Evolutionary conservation across 768 basidiomycete species (phyloP), one percentile per base, ranked within the genome.

Genomic region (Boletus rubroflammeus): DNA sequence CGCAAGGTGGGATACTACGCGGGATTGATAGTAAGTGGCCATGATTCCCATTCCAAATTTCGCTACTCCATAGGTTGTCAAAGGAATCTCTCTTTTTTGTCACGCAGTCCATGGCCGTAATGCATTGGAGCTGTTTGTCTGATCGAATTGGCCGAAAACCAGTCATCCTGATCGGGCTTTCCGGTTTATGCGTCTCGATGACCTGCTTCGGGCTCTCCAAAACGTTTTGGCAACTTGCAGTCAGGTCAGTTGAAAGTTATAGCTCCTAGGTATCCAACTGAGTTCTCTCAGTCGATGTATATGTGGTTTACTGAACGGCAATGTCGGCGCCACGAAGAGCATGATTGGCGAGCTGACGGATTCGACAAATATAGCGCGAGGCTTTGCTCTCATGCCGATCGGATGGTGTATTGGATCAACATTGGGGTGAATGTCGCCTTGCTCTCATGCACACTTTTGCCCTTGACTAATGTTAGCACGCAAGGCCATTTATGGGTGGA

Each of bases 21-120:
- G 40, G 88, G 86, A 6, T 56, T 88, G 14, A 76, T 90, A 75
- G 87, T 88, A 53, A 6, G 59, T 63, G 31, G 3, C 6, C 6
- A 23, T 14, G 13, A 15, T 42, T 34, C 21, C 31, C 13, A 11
- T 36, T 14, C 35, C 5, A 38, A 10, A 3, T 17, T 13, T 21
- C 28, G 10, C 8, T 8, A 23, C 57, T 17, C 17, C 29, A 59
- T 51, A 13, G 31, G 19, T 0, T 21, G 29, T 0, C 35, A 7
- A 54, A 90, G 87, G 82, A 88, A 78, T 89, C 87, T 4, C 66
- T 88, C 31, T 90, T 89, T 71, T 90, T 86, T 57, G 72, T 85
- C n/a, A 81, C 86, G 0, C 85, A 90, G 66, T 85, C 87, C 1
- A 63, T 81, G 51, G 83, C 84, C 3, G 81, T 88, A 29, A 69